Percentiles rank a stretch among this genome's conserved stretches.
Conservation (phyloP, 768 basidiomycete genomes). For the Kondoa subrosea region DNA sequence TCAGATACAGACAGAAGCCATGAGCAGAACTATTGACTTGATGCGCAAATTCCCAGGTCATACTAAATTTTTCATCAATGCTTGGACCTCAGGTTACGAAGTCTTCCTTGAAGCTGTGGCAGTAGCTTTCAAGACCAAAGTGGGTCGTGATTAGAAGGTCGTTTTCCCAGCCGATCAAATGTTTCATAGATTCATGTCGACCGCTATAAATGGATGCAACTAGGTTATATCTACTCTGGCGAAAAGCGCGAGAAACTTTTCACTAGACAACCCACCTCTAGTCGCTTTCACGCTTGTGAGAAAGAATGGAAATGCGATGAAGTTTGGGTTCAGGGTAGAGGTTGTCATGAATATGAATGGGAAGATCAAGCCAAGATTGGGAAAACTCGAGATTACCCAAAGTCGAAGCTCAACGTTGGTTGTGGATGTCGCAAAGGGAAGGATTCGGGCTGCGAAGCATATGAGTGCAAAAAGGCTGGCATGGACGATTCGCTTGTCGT, state of each 20-base stretch:
- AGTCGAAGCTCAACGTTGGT: conserved; percentile 37
- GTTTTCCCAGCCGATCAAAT: neutral
- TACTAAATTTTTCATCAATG: conserved; percentile 70
- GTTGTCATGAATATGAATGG: conserved; percentile 16
- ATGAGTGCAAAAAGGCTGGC: neutral
- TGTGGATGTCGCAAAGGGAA: conserved; percentile 33
- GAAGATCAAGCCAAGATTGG: conserved; percentile 13
- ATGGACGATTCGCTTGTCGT: conserved; percentile 39
- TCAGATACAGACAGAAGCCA: conserved; percentile 45
- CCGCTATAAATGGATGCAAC: conserved; percentile 67
- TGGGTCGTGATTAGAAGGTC: conserved; percentile 27
- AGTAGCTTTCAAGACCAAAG: conserved; percentile 47
- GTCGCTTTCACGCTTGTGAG: conserved; percentile 89
- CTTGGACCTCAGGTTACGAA: conserved; percentile 96
- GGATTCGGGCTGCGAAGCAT: conserved; percentile 35
- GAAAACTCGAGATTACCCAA: conserved; percentile 6
- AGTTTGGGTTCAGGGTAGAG: conserved; percentile 21
- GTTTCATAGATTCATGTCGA: conserved; percentile 63
- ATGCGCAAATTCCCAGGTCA: conserved; percentile 50
- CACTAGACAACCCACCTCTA: conserved; percentile 28
- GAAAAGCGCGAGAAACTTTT: neutral
- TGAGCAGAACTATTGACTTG: conserved; percentile 48
- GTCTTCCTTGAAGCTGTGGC: conserved; percentile 65
- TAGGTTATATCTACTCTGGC: neutral
- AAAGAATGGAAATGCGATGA: conserved; percentile 34